Conservation (phyloP, 257 asterid genomes). For the Ehretia macrophylla region DNA sequence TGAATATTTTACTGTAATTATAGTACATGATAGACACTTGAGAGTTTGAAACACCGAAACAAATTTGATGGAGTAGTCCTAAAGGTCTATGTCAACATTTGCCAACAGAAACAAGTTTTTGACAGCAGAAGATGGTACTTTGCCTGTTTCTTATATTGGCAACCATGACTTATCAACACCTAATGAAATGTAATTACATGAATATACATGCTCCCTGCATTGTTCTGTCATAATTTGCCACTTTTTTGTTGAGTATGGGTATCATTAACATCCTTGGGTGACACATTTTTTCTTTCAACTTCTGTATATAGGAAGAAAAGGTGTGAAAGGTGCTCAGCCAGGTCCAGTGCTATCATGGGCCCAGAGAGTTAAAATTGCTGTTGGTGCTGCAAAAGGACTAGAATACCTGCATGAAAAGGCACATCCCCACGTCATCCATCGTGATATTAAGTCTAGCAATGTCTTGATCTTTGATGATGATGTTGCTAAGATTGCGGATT, state of each 20-base stretch:
- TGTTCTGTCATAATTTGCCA: background rate
- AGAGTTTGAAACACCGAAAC: too few species aligned
- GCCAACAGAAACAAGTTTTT: too few species aligned
- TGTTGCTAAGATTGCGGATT: constrained; percentile 74
- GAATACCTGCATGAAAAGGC: constrained; percentile 79
- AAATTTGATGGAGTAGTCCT: too few species aligned
- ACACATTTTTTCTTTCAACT: constrained; percentile 7
- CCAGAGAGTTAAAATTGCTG: constrained; percentile 73
- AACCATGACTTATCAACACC: too few species aligned
- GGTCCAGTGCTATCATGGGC: constrained; percentile 71
- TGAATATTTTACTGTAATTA: too few species aligned
- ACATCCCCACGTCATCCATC: constrained; percentile 66
- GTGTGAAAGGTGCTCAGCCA: constrained; percentile 78
- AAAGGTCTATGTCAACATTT: too few species aligned
- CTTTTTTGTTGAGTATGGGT: background rate
- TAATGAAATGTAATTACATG: too few species aligned
- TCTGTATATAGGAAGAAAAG: constrained; percentile 54
- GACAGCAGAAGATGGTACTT: too few species aligned
- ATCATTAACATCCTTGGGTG: background rate
- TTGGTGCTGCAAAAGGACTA: constrained; percentile 76
- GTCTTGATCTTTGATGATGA: constrained; percentile 62
- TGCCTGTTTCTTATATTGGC: too few species aligned
- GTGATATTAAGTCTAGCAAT: constrained; percentile 80
- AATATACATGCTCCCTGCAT: background rate
- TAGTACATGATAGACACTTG: too few species aligned